These are phyloP conservation scores for Camellia granthamiana DNA, from an alignment of 148 eudicot genomes.

Conservation along the genomic window DNA sequence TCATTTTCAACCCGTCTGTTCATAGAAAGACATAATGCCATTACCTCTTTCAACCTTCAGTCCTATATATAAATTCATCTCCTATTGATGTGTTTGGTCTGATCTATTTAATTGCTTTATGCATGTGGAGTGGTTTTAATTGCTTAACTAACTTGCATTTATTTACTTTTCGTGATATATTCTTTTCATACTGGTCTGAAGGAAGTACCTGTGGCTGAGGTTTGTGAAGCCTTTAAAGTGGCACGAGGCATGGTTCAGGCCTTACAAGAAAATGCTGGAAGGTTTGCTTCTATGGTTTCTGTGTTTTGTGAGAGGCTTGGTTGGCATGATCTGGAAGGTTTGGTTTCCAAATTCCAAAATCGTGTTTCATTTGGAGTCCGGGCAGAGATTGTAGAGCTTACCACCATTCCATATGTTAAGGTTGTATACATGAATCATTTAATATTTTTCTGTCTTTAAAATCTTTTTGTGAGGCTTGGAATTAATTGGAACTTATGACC, in stretches of 20 bases:
- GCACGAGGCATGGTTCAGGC: constrained; percentile 98
- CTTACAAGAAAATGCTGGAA: constrained; percentile 98
- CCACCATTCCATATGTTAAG: constrained; percentile 88
- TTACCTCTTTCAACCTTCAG: not conserved
- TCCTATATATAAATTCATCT: not conserved
- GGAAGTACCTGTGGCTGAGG: constrained; percentile 89
- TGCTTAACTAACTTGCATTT: not conserved
- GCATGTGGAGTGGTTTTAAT: not conserved
- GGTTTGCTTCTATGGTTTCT: constrained; percentile 98
- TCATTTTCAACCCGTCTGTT: not conserved
- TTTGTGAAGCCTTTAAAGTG: constrained; percentile 91
- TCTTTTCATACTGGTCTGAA: constrained; percentile 24
- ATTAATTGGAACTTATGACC: not conserved
- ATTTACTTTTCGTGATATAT: constrained; percentile 1
- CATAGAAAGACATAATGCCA: not conserved
- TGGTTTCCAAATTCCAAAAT: constrained; percentile 88
- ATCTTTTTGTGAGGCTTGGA: not conserved
- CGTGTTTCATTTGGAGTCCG: constrained; percentile 98
- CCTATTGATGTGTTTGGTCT: not conserved
- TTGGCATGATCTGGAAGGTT: constrained; percentile 94
- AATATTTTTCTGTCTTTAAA: not conserved
- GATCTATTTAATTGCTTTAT: constrained; percentile 11
- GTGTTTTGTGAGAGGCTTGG: constrained; percentile 97
- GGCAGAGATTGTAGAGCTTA: constrained; percentile 97
- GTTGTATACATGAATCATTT: constrained; percentile 28